Percentiles rank a stretch among this genome's conserved stretches.
phyloP scores from a whole-genome alignment of 257 asterid species.

The Primulina eburnea region DNA sequence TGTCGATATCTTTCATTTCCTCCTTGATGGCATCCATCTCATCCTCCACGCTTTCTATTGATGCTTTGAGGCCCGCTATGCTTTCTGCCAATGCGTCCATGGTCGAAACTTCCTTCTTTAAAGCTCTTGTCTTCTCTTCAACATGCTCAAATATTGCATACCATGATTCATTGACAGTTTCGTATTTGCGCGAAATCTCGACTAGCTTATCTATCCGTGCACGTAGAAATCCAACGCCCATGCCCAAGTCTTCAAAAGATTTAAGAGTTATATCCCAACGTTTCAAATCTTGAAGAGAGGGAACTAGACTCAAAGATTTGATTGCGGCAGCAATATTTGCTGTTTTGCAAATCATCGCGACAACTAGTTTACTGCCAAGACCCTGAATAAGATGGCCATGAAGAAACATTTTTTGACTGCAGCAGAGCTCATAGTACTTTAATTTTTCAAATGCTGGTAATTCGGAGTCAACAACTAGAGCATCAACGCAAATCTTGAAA shows the following conservation, averaged over 20 bases:
- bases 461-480: neutral
- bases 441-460: conserved; percentile 13
- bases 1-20: too few relatives aligned
- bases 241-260: conserved; percentile 41
- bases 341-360: conserved; percentile 37
- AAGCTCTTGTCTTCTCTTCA: conserved; percentile 24
- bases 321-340: conserved; percentile 41
- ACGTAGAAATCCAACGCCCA: conserved; percentile 39
- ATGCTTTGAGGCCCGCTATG: too few relatives aligned
- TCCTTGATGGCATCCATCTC: too few relatives aligned
- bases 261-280: conserved; percentile 38
- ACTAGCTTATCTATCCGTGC: conserved; percentile 22
- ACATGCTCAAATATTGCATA: conserved; percentile 8
- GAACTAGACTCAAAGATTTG: conserved; percentile 20
- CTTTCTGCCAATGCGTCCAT: conserved; percentile 5
- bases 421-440: conserved; percentile 40
- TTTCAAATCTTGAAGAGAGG: conserved; percentile 11
- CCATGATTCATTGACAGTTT: conserved; percentile 13
- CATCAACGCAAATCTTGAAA: conserved; percentile 36
- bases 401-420: conserved; percentile 32
- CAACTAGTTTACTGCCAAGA: conserved; percentile 33
- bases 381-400: conserved; percentile 35
- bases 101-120: conserved; percentile 21
- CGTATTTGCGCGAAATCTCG: conserved; percentile 17
- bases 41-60: too few relatives aligned